These are phyloP conservation scores for Apiotrichum gamsii DNA, from an alignment of 1,284 basidiomycete species.

Conservation along the genomic window DNA sequence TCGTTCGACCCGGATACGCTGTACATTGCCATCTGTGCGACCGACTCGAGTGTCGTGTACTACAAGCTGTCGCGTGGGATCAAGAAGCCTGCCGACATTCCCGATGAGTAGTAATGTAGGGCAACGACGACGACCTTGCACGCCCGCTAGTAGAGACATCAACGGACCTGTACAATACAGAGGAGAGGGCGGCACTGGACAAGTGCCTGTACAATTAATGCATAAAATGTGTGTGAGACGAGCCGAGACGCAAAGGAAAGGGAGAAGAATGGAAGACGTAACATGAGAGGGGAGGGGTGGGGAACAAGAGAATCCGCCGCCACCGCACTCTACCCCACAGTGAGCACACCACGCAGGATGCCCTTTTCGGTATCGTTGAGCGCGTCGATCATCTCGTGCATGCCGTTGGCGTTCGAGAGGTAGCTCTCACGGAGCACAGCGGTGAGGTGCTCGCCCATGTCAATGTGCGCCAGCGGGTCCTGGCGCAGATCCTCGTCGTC, in stretches of 20 bases:
- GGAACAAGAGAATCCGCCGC: no score
- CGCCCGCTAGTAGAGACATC: no score
- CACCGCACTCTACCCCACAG: conserved; percentile 12
- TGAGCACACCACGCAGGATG: conserved; percentile 58
- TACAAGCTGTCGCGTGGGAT: conserved; percentile 47
- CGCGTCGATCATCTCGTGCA: conserved; percentile 59
- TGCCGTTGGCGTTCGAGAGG: conserved; percentile 59
- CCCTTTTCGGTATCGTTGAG: conserved; percentile 63
- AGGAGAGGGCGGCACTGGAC: no score
- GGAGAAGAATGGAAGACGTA: conserved; percentile 1
- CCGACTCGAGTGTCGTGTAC: conserved; percentile 47
- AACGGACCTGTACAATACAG: conserved; percentile 3
- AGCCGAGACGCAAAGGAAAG: no score
- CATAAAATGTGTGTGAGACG: conserved; percentile 1
- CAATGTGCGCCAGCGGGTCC: conserved; percentile 81
- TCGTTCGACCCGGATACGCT: conserved; percentile 39
- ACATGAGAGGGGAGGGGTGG: not conserved
- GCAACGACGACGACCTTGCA: not conserved
- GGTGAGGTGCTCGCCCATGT: conserved; percentile 59
- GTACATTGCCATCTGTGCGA: conserved; percentile 43
- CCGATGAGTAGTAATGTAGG: conserved; percentile 48
- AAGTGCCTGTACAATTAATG: conserved; percentile 8
- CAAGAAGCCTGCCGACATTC: conserved; percentile 48
- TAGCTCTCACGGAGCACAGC: conserved; percentile 62
- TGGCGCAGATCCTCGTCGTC: conserved; percentile 83